Evolutionary conservation across 495 filamentous ascomycete genomes (phyloP).

Genomic region (Penicillium pancosmium): DNA sequence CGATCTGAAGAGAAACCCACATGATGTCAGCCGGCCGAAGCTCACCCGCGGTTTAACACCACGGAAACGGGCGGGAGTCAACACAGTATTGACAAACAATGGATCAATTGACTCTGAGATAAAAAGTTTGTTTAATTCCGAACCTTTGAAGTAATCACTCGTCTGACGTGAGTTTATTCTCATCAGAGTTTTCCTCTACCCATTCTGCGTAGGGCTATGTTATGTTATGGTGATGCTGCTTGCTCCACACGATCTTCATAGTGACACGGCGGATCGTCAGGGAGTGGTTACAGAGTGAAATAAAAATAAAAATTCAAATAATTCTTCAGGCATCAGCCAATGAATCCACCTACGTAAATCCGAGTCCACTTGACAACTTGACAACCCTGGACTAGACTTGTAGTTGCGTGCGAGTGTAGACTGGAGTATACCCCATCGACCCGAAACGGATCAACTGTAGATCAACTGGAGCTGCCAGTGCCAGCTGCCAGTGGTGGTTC

Average conservation of each 20-base stretch:
- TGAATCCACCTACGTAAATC: neutral
- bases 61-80: conserved; percentile 22
- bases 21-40: conserved; percentile 6
- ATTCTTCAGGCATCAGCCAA: neutral
- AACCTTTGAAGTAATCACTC: conserved; percentile 4
- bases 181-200: neutral
- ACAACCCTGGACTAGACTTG: too few relatives aligned
- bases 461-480: conserved; percentile 17
- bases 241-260: conserved; percentile 3
- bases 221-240: neutral
- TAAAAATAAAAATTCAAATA: too few relatives aligned
- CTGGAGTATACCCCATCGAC: conserved; percentile 13
- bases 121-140: neutral
- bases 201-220: neutral
- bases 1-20: conserved; percentile 7
- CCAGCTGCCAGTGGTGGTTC: neutral
- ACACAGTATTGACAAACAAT: conserved; percentile 1
- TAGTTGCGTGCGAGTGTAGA: too few relatives aligned
- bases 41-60: neutral
- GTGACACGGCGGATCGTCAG: neutral
- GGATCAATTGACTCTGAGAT: neutral
- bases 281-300: neutral
- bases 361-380: too few relatives aligned
- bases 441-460: conserved; percentile 23
- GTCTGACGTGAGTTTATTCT: conserved; percentile 8